phyloP scores from a whole-genome alignment of 2,329 filamentous ascomycete species.

The Aspergillus sp. region DNA sequence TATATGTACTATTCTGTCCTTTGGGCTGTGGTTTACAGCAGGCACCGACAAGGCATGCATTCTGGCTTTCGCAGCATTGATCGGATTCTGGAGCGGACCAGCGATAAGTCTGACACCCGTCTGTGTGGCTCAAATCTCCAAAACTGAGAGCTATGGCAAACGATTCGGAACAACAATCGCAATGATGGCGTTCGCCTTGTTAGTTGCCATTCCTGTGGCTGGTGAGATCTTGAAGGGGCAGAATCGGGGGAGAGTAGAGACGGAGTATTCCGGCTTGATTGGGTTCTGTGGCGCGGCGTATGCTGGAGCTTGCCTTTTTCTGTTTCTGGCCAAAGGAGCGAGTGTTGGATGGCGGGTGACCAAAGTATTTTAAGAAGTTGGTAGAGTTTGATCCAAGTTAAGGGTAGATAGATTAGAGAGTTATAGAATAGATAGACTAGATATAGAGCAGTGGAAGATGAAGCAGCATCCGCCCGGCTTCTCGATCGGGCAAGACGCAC shows the following conservation, averaged over 20 bases:
- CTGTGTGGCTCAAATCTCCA: conserved; percentile 32
- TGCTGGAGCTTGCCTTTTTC: conserved; percentile 1
- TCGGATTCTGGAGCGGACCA: conserved; percentile 25
- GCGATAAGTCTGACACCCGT: conserved; percentile 32
- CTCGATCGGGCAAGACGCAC: neutral
- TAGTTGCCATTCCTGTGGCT: conserved; percentile 27
- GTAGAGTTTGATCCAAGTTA: too few species aligned
- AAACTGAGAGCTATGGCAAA: conserved; percentile 29
- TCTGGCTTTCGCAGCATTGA: conserved; percentile 28
- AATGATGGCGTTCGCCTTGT: conserved; percentile 18
- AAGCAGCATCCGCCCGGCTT: neutral
- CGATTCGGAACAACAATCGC: conserved; percentile 25
- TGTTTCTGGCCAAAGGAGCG: conserved; percentile 3
- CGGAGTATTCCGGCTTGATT: conserved; percentile 18
- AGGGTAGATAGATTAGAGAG: too few species aligned
- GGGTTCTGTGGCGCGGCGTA: conserved; percentile 33
- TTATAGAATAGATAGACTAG: neutral
- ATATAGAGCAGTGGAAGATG: neutral
- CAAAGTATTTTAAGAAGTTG: neutral
- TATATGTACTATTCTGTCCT: conserved; percentile 24
- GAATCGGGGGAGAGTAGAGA: conserved; percentile 12
- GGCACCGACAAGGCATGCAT: conserved; percentile 20
- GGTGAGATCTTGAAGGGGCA: conserved; percentile 22
- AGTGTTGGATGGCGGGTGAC: conserved; percentile 6
- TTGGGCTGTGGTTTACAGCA: conserved; percentile 27